phyloP scores from a whole-genome alignment of 1,139 yeast species.

The Debaryomyces sp. region DNA sequence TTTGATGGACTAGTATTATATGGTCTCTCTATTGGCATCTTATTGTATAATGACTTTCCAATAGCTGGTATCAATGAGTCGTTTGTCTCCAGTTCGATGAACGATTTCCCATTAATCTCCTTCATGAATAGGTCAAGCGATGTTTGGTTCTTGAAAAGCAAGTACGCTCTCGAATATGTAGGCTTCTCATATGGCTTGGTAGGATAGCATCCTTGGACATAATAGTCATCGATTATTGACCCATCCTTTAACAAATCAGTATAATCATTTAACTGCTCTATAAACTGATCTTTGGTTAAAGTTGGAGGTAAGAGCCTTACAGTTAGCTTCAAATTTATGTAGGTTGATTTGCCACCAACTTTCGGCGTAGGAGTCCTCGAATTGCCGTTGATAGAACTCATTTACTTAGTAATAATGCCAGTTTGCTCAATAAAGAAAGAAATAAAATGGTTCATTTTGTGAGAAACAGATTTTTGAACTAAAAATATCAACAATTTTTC shows the following conservation, averaged over 20 bases:
- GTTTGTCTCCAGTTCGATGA: slow-evolving; percentile 21
- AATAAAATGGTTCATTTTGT: neutral
- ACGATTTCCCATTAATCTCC: slow-evolving; percentile 23
- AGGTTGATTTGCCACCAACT: neutral
- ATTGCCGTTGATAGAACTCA: slow-evolving; percentile 2
- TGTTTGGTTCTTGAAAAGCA: slow-evolving; percentile 21
- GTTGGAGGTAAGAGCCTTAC: slow-evolving; percentile 25
- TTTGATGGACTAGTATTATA: neutral
- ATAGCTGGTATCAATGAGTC: slow-evolving; percentile 29
- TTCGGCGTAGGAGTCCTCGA: neutral
- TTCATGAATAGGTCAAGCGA: slow-evolving; percentile 18
- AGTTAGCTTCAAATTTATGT: slow-evolving; percentile 16
- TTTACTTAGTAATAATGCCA: neutral
- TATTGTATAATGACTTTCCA: slow-evolving; percentile 25
- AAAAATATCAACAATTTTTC: neutral
- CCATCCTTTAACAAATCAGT: slow-evolving; percentile 8
- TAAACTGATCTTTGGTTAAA: slow-evolving; percentile 20
- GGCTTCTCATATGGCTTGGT: slow-evolving; percentile 28
- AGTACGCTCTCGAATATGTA: slow-evolving; percentile 31
- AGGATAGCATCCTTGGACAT: slow-evolving; percentile 22
- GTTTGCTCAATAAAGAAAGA: neutral
- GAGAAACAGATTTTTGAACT: slow-evolving; percentile 3
- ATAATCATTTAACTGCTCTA: slow-evolving; percentile 18
- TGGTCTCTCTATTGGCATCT: slow-evolving; percentile 20
- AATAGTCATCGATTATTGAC: slow-evolving; percentile 17